Conservation (phyloP, 2,329 filamentous ascomycete species). For the Cladobotryum mycophilum region DNA sequence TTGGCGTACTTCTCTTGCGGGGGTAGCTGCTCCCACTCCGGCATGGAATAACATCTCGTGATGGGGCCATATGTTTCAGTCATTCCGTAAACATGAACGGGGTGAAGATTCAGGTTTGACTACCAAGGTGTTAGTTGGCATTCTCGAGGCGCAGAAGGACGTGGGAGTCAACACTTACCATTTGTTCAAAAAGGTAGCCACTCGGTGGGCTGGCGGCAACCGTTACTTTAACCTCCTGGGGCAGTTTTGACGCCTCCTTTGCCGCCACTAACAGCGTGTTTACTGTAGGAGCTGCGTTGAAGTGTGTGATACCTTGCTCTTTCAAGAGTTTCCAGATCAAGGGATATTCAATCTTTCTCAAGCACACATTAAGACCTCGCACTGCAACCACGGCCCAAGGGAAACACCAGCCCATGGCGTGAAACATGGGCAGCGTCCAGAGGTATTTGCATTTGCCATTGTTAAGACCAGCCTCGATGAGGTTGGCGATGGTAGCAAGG, state of each 20-base stretch:
- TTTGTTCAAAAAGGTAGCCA: slow-evolving; percentile 85
- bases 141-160: too few relatives aligned
- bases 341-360: slow-evolving; percentile 91
- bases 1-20: slow-evolving; percentile 71
- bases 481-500: slow-evolving; percentile 74
- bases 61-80: slow-evolving; percentile 92
- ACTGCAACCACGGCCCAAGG: slow-evolving; percentile 92
- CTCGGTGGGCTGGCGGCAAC: slow-evolving; percentile 90
- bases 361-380: slow-evolving; percentile 87
- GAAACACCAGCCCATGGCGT: slow-evolving; percentile 75
- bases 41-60: slow-evolving; percentile 86
- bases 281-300: slow-evolving; percentile 92
- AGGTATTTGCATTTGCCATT: slow-evolving; percentile 70
- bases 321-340: slow-evolving; percentile 87
- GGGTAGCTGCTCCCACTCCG: slow-evolving; percentile 72
- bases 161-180: slow-evolving; percentile 48
- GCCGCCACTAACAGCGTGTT: slow-evolving; percentile 87
- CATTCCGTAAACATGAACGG: slow-evolving; percentile 88
- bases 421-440: slow-evolving; percentile 88
- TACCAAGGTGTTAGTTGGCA: slow-evolving; percentile 12
- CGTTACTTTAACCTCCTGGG: slow-evolving; percentile 71
- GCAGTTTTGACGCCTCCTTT: slow-evolving; percentile 64
- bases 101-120: slow-evolving; percentile 67
- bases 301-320: slow-evolving; percentile 84
- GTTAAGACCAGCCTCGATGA: slow-evolving; percentile 85